Base-by-base conservation (phyloP, 2,329 filamentous ascomycete species). In the Xylariaceae sp. region DNA sequence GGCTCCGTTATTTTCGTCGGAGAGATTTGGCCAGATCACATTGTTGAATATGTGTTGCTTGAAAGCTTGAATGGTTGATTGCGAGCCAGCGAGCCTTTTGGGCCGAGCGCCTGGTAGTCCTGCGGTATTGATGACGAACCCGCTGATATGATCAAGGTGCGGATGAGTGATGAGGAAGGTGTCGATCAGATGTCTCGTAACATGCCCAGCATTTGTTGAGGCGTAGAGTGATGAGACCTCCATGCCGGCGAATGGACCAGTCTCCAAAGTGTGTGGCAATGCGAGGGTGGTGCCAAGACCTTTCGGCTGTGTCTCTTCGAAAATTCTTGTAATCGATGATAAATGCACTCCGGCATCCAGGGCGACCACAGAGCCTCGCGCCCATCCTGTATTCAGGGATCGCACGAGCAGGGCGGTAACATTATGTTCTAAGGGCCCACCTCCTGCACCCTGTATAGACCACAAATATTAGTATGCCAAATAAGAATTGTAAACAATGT, bases 11-110 rank as follows among this genome's bases (percentile, higher is more conserved):
- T 96, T 94, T 70, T 99, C 94, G 63, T 99, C 92, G 0, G 90
- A 95, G 36, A 99, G 73, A 59, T 99, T 99, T 0, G 94, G 94
- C 94, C 94, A 99, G 47, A 97, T 95, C 50, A 96, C 75, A 63
- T 96, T 95, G 70, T 99, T 99, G 75, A 99, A 99, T 52, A 99
- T 89, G 69, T 99, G 91, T 1, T 77, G 83, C 67, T 96, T 97
- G 69, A 99, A 85, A 0, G 92, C 91, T 41, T 89, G 80, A 45
- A 99, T 91, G n/a, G 92, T 95, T 27, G 83, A 86, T 0, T 91
- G 90, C 4, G 97, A 73, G 0, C 88, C 92, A 1, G 92, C 90
- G 12, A 99, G 75, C 19, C 87, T 83, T 69, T 97, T 99, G 0
- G 90, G 89, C 27, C 85, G 82, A 2, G 86, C 82, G 30, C 87